Conservation (phyloP, 139 green algal species). For the Astrephomene gubernaculifera region DNA sequence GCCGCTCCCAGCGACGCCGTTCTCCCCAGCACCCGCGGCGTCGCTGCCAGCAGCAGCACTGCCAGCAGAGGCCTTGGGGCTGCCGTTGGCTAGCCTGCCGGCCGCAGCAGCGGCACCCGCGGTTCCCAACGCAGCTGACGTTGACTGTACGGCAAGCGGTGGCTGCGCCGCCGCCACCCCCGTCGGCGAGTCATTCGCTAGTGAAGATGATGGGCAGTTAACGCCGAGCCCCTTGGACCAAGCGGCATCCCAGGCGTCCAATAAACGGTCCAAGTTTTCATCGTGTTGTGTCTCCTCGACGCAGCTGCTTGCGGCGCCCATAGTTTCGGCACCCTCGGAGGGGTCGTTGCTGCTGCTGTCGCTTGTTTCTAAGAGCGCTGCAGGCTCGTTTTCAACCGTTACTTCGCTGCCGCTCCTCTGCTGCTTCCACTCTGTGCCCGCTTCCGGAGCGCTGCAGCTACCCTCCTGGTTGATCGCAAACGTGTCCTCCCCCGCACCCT, state of each 20-base stretch:
- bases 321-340: background rate
- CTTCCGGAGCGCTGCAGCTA: too few relatives aligned
- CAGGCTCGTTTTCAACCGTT: too few relatives aligned
- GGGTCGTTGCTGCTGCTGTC: background rate
- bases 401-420: too few relatives aligned
- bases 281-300: background rate
- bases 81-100: background rate
- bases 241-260: conserved; percentile 5
- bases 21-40: background rate
- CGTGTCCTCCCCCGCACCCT: too few relatives aligned
- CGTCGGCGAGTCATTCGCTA: too few relatives aligned
- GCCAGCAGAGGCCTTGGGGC: background rate
- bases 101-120: background rate
- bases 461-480: too few relatives aligned
- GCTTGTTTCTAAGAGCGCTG: background rate
- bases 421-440: too few relatives aligned
- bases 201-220: background rate
- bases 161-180: background rate
- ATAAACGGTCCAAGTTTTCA: background rate
- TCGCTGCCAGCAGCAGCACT: too few relatives aligned
- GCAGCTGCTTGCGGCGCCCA: conserved; percentile 16
- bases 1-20: background rate
- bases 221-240: conserved; percentile 6
- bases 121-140: background rate
- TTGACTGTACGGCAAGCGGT: background rate